Evolutionary conservation across 1,284 basidiomycete species (phyloP).

Genomic region (Puccinia coronata): DNA sequence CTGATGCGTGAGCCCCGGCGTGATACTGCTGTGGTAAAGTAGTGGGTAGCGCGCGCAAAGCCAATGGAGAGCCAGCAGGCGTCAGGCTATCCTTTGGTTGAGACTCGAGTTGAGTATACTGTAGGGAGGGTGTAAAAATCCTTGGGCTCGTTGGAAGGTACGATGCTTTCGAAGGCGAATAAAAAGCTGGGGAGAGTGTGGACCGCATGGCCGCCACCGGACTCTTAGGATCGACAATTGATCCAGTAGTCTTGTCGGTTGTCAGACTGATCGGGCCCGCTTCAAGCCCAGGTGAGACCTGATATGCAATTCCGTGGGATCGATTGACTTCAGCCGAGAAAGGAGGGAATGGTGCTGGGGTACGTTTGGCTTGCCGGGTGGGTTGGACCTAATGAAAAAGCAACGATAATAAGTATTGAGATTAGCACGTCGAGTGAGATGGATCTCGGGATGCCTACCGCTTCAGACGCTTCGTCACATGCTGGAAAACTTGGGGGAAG

Average conservation of each 20-base stretch:
- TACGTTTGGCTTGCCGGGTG: slow-evolving; percentile 7
- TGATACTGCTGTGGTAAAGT: slow-evolving; percentile 12
- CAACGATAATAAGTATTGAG: not conserved
- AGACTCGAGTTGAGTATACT: not conserved
- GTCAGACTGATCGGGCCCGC: not conserved
- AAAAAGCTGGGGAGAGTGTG: slow-evolving; percentile 24
- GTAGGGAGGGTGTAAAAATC: slow-evolving; percentile 32
- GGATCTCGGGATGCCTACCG: not conserved
- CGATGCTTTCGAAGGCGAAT: slow-evolving; percentile 2
- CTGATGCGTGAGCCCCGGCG: not conserved
- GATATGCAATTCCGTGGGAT: slow-evolving; percentile 13
- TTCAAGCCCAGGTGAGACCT: not conserved
- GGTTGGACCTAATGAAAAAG: not conserved
- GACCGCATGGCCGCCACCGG: slow-evolving; percentile 5
- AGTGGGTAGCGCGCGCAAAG: slow-evolving; percentile 13
- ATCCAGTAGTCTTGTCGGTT: not conserved
- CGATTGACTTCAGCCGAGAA: slow-evolving; percentile 8
- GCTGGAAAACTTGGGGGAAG: not conserved
- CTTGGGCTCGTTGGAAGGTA: not conserved
- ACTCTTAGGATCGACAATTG: not conserved
- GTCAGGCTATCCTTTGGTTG: not conserved
- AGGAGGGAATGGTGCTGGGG: slow-evolving; percentile 3
- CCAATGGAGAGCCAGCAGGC: slow-evolving; percentile 10
- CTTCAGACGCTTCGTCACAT: not conserved
- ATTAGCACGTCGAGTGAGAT: not conserved